Percentiles rank a stretch among this genome's conserved stretches.
Conservation (phyloP, 2,329 filamentous ascomycete species). For the Hypoxylon sp. region DNA sequence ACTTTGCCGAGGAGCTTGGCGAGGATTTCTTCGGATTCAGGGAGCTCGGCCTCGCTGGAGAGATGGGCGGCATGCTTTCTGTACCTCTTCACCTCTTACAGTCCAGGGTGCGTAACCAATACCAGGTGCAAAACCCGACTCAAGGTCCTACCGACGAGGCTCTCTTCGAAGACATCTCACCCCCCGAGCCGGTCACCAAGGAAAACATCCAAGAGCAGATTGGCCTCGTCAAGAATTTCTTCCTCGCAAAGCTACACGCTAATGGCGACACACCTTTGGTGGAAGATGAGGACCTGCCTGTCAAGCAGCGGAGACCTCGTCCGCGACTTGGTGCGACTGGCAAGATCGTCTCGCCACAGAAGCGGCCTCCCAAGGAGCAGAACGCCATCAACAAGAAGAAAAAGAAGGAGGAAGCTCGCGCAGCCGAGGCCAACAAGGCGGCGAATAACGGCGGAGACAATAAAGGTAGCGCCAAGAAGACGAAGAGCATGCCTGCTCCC, state of each 20-base stretch:
- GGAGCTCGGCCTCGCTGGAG: conserved; percentile 88
- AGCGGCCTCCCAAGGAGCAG: conserved; percentile 82
- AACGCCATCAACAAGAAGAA: conserved; percentile 87
- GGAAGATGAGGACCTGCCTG: conserved; percentile 93
- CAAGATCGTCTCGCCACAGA: conserved; percentile 86
- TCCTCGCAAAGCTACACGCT: conserved; percentile 85
- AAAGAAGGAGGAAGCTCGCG: conserved; percentile 76
- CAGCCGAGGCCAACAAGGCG: conserved; percentile 54
- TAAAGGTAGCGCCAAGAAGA: conserved; percentile 59
- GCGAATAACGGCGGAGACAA: conserved; percentile 49
- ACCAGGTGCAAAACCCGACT: conserved; percentile 76
- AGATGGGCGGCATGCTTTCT: conserved; percentile 87
- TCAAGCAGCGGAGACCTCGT: conserved; percentile 84
- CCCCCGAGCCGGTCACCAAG: conserved; percentile 79
- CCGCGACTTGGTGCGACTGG: conserved; percentile 74
- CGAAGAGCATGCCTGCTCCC: conserved; percentile 50
- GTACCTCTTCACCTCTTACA: conserved; percentile 95
- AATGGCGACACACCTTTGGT: conserved; percentile 83
- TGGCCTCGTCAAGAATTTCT: conserved; percentile 89
- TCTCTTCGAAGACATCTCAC: conserved; percentile 72
- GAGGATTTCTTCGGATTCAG: conserved; percentile 99
- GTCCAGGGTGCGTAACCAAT: conserved; percentile 84
- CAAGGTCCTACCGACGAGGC: conserved; percentile 65
- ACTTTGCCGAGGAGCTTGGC: conserved; percentile 96
- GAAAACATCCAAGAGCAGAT: conserved; percentile 83